Conservation (phyloP, 2,329 filamentous ascomycete species). For the Xylaria sp. region DNA sequence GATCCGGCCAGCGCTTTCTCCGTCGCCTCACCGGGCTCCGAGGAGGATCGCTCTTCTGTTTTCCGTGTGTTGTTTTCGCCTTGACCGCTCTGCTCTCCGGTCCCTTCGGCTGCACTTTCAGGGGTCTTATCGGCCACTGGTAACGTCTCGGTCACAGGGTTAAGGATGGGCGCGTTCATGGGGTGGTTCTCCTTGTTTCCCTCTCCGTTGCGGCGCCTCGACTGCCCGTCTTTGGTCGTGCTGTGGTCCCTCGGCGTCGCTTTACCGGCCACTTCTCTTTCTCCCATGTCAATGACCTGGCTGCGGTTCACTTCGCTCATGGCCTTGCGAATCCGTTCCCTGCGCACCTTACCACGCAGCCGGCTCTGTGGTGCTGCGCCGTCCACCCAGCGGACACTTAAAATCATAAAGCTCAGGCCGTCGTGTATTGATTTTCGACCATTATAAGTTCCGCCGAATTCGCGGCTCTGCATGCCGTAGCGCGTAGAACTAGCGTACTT, state of each 20-base stretch:
- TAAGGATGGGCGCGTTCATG: constrained; percentile 4
- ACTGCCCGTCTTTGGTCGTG: constrained; percentile 47
- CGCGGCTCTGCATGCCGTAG: constrained; percentile 83
- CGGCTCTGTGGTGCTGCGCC: constrained; percentile 72
- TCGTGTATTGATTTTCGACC: constrained; percentile 70
- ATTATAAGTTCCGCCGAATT: constrained; percentile 72
- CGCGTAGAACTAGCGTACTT: constrained; percentile 80
- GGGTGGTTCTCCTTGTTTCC: constrained; percentile 62
- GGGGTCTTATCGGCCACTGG: constrained; percentile 1
- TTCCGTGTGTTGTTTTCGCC: constrained; percentile 27
- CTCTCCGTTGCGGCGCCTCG: constrained; percentile 41
- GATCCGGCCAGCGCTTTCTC: background rate
- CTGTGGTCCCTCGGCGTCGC: constrained; percentile 42
- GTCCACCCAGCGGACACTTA: constrained; percentile 84
- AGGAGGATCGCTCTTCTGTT: constrained; percentile 16
- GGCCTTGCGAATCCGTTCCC: constrained; percentile 67
- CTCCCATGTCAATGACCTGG: constrained; percentile 50
- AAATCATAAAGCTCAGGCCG: constrained; percentile 88
- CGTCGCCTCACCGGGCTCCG: constrained; percentile 4
- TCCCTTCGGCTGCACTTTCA: background rate
- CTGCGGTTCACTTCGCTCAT: constrained; percentile 63
- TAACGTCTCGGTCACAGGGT: constrained; percentile 3
- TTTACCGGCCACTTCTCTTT: constrained; percentile 42
- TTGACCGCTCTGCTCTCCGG: constrained; percentile 1
- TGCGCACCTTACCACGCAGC: constrained; percentile 65